Evolutionary conservation across 2,329 filamentous ascomycete species (phyloP).

Genomic region (Diaporthe sp.): DNA sequence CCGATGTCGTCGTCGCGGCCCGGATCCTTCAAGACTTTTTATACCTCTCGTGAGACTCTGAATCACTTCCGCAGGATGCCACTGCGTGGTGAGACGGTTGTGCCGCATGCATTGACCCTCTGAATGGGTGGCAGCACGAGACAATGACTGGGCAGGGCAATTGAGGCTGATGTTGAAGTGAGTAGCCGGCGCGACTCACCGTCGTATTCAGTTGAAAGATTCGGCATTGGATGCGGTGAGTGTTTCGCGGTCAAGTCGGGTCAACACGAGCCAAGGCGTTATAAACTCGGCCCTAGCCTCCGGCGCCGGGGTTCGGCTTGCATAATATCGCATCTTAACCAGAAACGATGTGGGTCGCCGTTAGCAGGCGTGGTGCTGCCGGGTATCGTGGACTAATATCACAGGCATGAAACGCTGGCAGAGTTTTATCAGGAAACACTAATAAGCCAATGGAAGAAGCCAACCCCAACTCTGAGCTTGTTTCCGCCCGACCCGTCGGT

Average conservation of each 20-base stretch:
- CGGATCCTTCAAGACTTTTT: background rate
- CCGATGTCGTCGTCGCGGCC: background rate
- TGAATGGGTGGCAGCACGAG: background rate
- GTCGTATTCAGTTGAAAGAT: background rate
- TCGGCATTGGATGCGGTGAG: conserved; percentile 14
- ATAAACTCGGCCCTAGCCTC: conserved; percentile 23
- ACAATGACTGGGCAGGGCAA: background rate
- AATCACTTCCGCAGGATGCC: conserved; percentile 11
- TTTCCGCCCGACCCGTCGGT: background rate
- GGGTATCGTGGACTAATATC: conserved; percentile 15
- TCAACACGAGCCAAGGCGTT: conserved; percentile 15
- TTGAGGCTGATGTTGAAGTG: background rate
- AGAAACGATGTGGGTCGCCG: conserved; percentile 16
- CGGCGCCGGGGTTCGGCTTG: conserved; percentile 20
- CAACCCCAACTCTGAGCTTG: conserved; percentile 15
- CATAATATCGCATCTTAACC: conserved; percentile 21
- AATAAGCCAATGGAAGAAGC: background rate
- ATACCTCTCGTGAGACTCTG: background rate
- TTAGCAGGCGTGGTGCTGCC: conserved; percentile 13
- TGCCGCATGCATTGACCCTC: conserved; percentile 20
- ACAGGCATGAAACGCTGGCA: conserved; percentile 13
- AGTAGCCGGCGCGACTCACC: background rate
- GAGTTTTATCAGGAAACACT: conserved; percentile 23
- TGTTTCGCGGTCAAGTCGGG: conserved; percentile 10
- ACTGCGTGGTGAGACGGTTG: background rate